These are phyloP conservation scores for Candolleomyces eurysporus DNA, from an alignment of 768 basidiomycete species.

Conservation along the genomic window DNA sequence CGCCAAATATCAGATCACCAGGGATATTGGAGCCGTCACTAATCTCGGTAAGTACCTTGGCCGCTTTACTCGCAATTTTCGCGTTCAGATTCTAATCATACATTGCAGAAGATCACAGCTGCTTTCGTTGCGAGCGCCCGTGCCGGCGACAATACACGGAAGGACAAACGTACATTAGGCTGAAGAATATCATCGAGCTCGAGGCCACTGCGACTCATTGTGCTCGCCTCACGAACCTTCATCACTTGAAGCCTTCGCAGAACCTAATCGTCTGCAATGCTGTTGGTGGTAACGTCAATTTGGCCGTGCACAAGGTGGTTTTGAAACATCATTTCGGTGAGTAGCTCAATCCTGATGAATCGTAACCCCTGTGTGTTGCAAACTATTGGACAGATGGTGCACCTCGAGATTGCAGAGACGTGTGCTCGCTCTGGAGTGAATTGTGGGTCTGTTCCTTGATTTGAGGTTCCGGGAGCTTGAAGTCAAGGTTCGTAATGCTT, in stretches of 20 bases:
- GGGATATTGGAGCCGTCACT: slow-evolving; percentile 81
- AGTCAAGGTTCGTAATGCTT: slow-evolving; percentile 45
- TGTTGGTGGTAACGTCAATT: slow-evolving; percentile 76
- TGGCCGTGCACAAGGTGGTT: slow-evolving; percentile 59
- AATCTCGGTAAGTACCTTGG: slow-evolving; percentile 66
- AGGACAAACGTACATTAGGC: too few species aligned
- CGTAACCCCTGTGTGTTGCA: slow-evolving; percentile 20
- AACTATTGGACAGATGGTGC: slow-evolving; percentile 76
- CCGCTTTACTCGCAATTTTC: background rate
- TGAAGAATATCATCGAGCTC: slow-evolving; percentile 67
- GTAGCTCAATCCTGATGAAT: too few species aligned
- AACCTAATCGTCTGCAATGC: slow-evolving; percentile 93
- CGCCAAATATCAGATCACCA: slow-evolving; percentile 82
- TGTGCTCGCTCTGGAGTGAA: slow-evolving; percentile 85
- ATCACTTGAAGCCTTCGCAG: slow-evolving; percentile 75
- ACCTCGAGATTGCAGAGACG: slow-evolving; percentile 91
- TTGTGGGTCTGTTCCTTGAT: slow-evolving; percentile 87
- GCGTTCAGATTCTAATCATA: slow-evolving; percentile 38
- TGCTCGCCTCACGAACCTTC: slow-evolving; percentile 75
- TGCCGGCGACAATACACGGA: background rate
- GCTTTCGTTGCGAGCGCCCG: slow-evolving; percentile 68
- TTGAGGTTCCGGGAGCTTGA: slow-evolving; percentile 82
- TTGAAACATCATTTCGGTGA: background rate
- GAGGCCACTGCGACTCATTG: slow-evolving; percentile 94
- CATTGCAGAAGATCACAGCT: slow-evolving; percentile 81